phyloP scores from a whole-genome alignment of 495 filamentous ascomycete species.

The Mytilinidion resinicola region DNA sequence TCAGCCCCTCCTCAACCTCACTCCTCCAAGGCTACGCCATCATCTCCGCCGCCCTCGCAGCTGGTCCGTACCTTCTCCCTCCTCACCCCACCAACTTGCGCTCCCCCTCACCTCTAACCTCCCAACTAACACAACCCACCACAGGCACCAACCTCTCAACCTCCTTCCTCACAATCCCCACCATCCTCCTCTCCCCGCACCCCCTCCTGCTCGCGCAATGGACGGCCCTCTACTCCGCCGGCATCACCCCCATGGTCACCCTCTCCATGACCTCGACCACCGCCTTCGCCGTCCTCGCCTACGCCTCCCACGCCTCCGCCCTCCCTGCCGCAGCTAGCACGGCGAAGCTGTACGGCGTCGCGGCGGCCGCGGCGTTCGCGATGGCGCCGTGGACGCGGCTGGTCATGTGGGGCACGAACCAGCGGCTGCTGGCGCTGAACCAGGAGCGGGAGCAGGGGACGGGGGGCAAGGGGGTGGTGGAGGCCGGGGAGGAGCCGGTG shows the following conservation, averaged over 20 bases:
- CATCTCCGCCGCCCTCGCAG: conserved; percentile 4
- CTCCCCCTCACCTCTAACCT: no score
- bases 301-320: neutral
- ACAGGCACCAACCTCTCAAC: conserved; percentile 5
- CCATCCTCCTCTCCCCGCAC: neutral
- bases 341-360: conserved; percentile 4
- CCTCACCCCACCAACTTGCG: no score
- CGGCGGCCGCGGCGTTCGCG: conserved; percentile 3
- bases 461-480: neutral
- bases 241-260: conserved; percentile 5
- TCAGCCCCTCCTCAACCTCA: no score
- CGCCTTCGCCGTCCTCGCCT: conserved; percentile 9
- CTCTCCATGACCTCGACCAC: conserved; percentile 6
- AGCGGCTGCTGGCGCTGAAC: neutral
- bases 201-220: conserved; percentile 3
- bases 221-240: conserved; percentile 1
- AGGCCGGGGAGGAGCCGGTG: neutral
- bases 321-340: neutral
- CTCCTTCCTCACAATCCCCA: conserved; percentile 12
- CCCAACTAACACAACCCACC: neutral
- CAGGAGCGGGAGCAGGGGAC: neutral
- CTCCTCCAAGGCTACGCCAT: conserved; percentile 13
- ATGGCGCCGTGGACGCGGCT: conserved; percentile 12
- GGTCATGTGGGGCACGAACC: conserved; percentile 6
- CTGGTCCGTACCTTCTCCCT: no score